phyloP scores from a whole-genome alignment of 805 yeast species.

The Candida pini region DNA sequence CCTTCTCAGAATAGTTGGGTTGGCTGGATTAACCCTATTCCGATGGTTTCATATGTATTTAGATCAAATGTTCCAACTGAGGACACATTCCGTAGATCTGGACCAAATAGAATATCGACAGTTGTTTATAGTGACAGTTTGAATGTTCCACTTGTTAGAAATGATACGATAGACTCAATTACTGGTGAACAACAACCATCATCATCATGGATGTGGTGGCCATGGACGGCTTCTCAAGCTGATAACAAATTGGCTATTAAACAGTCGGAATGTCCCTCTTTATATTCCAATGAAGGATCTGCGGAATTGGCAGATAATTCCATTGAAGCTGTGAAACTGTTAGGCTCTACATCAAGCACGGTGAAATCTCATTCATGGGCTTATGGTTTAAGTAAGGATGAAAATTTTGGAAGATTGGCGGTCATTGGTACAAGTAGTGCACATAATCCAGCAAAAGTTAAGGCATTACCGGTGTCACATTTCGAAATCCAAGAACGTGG shows the following conservation, averaged over 20 bases:
- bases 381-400: slow-evolving; percentile 8
- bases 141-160: no score
- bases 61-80: no score
- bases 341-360: slow-evolving; percentile 11
- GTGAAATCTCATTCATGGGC: slow-evolving; percentile 28
- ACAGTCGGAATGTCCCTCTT: slow-evolving; percentile 6
- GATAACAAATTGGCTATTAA: not conserved
- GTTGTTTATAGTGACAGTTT: no score
- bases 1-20: no score
- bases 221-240: not conserved
- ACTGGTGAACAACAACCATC: no score
- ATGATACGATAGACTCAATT: no score
- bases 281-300: slow-evolving; percentile 13
- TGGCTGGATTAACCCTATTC: no score
- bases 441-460: slow-evolving; percentile 21
- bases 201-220: no score
- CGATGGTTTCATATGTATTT: no score
- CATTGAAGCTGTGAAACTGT: slow-evolving; percentile 17
- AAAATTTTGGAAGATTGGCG: slow-evolving; percentile 20
- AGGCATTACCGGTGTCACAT: slow-evolving; percentile 23
- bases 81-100: no score
- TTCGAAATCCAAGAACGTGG: slow-evolving; percentile 23
- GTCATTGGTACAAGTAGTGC: slow-evolving; percentile 26
- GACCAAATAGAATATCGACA: no score
- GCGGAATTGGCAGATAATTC: slow-evolving; percentile 22